Evolutionary conservation across 768 basidiomycete species (phyloP).

Genomic region (Amanita fuliginea): DNA sequence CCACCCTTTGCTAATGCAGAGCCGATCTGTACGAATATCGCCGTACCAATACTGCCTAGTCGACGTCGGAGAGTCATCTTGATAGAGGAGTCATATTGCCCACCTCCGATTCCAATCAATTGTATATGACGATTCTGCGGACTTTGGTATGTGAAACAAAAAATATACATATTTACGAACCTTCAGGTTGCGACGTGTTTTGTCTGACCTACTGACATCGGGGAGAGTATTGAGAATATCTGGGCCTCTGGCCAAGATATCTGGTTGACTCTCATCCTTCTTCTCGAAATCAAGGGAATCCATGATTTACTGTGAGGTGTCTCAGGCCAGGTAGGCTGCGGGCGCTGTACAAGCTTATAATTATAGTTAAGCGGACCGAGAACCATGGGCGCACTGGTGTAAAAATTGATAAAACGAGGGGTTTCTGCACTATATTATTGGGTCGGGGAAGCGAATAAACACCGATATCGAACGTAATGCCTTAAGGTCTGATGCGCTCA

Average conservation of each 20-base stretch:
- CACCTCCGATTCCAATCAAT: constrained; percentile 41
- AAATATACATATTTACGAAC: constrained; percentile 12
- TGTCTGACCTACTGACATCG: constrained; percentile 11
- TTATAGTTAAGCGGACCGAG: no score
- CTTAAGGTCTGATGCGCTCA: not conserved
- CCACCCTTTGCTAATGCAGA: constrained; percentile 47
- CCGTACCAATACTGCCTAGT: constrained; percentile 62
- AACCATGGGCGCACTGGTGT: not conserved
- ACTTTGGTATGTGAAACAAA: not conserved
- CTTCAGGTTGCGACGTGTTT: constrained; percentile 29
- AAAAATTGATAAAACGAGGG: not conserved
- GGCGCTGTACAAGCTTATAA: no score
- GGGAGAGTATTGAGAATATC: not conserved
- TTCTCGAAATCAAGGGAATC: not conserved
- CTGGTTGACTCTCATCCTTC: not conserved
- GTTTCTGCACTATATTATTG: no score
- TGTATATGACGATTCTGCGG: constrained; percentile 38
- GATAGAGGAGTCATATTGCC: constrained; percentile 2
- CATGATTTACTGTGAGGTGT: no score
- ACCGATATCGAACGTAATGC: not conserved
- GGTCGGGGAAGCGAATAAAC: no score
- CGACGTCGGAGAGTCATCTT: not conserved
- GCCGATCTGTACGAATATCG: constrained; percentile 68
- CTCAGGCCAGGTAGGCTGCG: no score
- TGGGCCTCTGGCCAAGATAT: not conserved